Base-by-base conservation (phyloP, 768 basidiomycete species). In the Ephemerocybe angulata region DNA sequence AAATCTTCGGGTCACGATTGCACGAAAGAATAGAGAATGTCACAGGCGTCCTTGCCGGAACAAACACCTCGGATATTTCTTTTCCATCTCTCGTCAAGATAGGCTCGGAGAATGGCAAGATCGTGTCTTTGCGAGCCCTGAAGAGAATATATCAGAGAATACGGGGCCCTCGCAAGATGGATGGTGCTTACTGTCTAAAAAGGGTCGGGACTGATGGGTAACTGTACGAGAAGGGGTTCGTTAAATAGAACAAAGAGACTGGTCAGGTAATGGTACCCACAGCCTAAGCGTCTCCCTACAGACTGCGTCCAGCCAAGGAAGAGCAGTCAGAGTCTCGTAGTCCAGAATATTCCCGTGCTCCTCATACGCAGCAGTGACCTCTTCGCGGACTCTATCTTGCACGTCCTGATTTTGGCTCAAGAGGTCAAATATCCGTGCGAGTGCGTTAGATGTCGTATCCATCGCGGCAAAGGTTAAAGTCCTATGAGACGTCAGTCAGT, bases 251-350 rank as follows among this genome's bases (percentile, higher is more conserved):
- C 3, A 15, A 25, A 13, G 6, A 1, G 19, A 44, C 19, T 13
- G 21, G 10, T n/a, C 2, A 25, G 6, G 19, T 5, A 7, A 19
- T 13, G 19, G 13, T 6, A 29, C 46, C 13, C 28, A 72, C 70
- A 75, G 53, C 51, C 76, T 66, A n/a, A 77, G 61, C 1, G 74
- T 74, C 57, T 76, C 76, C 40, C 69, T 62, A 52, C 70, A 72
- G 7, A 77, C 58, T 0, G 76, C 76, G 56, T 77, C 73, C 13
- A 77, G 63, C 47, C 71, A 76, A 0, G 73, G 69, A 33, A 76
- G 65, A 15, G 50, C 50, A 12, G 70, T 66, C 7, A 80, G 65
- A 3, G 64, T 63, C 35, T 78, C 76, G 49, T 73, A 77, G 2
- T 56, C 29, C 4, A 79, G 43, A 12, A 71, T 65, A 0, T 56